Base-by-base conservation (phyloP, 371 early-diverging fungal genomes). In the Actinomortierella wolfii region DNA sequence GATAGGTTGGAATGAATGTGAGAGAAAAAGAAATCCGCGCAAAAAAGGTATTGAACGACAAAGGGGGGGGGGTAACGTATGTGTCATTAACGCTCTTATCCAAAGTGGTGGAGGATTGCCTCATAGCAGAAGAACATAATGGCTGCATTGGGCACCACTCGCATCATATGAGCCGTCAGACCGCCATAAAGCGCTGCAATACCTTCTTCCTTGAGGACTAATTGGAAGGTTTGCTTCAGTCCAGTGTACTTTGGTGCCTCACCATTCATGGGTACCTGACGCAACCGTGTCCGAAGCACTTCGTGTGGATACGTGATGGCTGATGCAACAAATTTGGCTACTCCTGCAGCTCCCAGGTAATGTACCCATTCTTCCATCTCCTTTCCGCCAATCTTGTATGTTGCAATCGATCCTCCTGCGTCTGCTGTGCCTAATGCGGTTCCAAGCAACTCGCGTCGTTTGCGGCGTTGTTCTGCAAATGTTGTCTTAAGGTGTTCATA, bases 101-200 rank as follows among this genome's bases (percentile, higher is more conserved):
- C 53, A 61, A 78, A 81, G 34, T 78, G 75, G 54, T 92, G 80
- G 34, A 96, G 76, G 47, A 95, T 89, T 23, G 89, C 77, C 67
- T 97, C 97, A 65, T 96, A 97, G 47, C 91, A 89, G 63, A 94
- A 86, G 77, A 98, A 97, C 91, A 97, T 86, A 66, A 97, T 95
- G 14, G 95, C 94, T 2, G 97, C 95, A 73, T 97, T 97, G 17
- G 98, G 98, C 2, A 98, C 97, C 1, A 94, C 94, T 42, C 98
- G 86, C 82, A 97, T 75, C 63, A 98, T 79, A 76, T 97, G 97
- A 8, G 97, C 94, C 11, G 94, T 89, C 85, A 98, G 83, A 25
- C 98, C 98, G 54, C 97, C 95, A 75, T 98, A 98, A 23, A 97
- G 76, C 3, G 93, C 95, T 28, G 77, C 80, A 1, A 92, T 26